These are phyloP conservation scores for Colletotrichum graminicola DNA, from an alignment of 2,329 filamentous ascomycete genomes.

Conservation along the genomic window DNA sequence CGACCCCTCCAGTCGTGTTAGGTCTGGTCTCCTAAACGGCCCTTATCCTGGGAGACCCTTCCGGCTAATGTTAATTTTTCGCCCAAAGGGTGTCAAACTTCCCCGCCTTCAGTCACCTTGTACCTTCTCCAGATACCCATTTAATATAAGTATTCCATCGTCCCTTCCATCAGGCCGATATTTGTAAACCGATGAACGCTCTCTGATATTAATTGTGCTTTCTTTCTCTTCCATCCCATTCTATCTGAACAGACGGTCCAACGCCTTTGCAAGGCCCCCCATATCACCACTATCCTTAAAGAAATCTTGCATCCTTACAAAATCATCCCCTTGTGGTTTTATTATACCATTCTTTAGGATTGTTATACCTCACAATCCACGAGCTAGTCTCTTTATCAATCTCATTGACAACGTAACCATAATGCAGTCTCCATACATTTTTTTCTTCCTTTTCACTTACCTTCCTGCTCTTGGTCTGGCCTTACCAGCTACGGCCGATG, in stretches of 20 bases:
- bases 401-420: conserved; percentile 23
- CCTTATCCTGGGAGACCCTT: background rate
- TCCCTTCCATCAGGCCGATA: conserved; percentile 21
- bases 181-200: conserved; percentile 21
- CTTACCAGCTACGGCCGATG: conserved; percentile 28
- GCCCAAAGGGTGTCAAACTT: conserved; percentile 9
- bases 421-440: conserved; percentile 32
- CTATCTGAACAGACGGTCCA: conserved; percentile 31
- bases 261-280: conserved; percentile 36
- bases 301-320: conserved; percentile 1
- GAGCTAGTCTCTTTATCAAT: conserved; percentile 24
- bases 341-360: background rate
- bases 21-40: conserved; percentile 28
- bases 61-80: conserved; percentile 14
- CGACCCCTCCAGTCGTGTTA: conserved; percentile 12
- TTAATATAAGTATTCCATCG: conserved; percentile 32
- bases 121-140: conserved; percentile 16
- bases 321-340: background rate
- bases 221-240: conserved; percentile 1
- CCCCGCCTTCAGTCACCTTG: background rate
- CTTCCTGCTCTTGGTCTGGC: conserved; percentile 20
- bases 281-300: conserved; percentile 33
- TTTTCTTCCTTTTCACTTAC: conserved; percentile 27
- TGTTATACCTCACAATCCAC: conserved; percentile 1
- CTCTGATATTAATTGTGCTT: conserved; percentile 27